Conservation (phyloP, 768 basidiomycete genomes). For the Naganishia vishniacii region DNA sequence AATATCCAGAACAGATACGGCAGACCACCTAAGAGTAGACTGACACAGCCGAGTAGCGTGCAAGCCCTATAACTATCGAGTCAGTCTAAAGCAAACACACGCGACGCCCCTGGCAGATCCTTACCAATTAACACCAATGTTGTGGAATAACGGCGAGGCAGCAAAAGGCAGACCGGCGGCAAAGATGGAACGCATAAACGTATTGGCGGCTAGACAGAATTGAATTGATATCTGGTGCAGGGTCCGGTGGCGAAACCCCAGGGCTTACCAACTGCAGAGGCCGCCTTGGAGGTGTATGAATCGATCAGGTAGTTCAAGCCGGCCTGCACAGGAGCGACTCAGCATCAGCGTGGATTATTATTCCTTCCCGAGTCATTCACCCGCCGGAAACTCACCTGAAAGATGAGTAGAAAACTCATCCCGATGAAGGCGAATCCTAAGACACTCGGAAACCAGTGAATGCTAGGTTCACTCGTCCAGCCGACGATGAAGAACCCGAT, state of each 20-base stretch:
- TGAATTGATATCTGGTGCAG: background rate
- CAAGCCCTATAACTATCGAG: constrained; percentile 8
- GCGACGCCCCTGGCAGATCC: background rate
- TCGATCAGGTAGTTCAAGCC: constrained; percentile 45
- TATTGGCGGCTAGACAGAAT: constrained; percentile 36
- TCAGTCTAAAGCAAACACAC: background rate
- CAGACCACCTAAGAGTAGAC: constrained; percentile 14
- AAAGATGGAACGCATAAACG: constrained; percentile 43
- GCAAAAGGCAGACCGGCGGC: constrained; percentile 33
- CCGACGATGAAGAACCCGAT: constrained; percentile 45
- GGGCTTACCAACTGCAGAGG: constrained; percentile 33
- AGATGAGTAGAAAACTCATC: constrained; percentile 46
- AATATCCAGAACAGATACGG: constrained; percentile 26
- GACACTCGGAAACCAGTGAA: constrained; percentile 40
- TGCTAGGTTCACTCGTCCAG: constrained; percentile 37
- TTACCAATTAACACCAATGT: constrained; percentile 25
- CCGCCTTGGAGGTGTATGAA: constrained; percentile 42
- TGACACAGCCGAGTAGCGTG: constrained; percentile 21
- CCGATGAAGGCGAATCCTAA: constrained; percentile 44
- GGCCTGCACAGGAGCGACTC: constrained; percentile 8
- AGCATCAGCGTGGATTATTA: too few species aligned
- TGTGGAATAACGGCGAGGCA: constrained; percentile 18
- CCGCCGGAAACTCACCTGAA: constrained; percentile 36
- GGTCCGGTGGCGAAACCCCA: background rate
- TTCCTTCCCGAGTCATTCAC: too few species aligned